These are phyloP conservation scores for Nepenthes alata DNA, from an alignment of 179 eudicot genomes.

Conservation along the genomic window DNA sequence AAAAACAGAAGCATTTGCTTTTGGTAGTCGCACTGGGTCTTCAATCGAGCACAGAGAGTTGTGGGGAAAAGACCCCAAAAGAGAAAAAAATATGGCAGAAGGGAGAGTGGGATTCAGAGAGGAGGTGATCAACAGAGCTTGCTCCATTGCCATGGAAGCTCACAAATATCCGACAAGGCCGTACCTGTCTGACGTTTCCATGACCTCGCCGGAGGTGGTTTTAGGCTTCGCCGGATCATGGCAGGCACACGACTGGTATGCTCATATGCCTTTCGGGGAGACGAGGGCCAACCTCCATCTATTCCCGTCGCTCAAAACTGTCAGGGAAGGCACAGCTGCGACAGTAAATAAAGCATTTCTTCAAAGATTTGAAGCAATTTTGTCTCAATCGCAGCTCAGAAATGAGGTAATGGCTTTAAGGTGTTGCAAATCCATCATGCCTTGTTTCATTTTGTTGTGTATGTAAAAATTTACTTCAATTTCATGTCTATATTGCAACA, in stretches of 20 bases:
- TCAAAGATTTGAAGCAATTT: slow-evolving; percentile 33
- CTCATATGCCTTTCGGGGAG: slow-evolving; percentile 34
- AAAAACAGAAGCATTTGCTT: no score
- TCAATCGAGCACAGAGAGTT: no score
- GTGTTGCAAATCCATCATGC: no score
- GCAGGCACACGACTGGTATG: slow-evolving; percentile 43
- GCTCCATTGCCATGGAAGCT: slow-evolving; percentile 37
- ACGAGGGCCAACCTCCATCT: slow-evolving; percentile 20
- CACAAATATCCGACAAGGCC: slow-evolving; percentile 34
- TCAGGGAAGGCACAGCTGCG: slow-evolving; percentile 40
- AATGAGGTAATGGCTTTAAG: slow-evolving; percentile 35
- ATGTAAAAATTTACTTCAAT: not conserved
- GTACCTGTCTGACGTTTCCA: slow-evolving; percentile 22
- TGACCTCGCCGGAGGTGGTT: slow-evolving; percentile 23
- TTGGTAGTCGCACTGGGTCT: no score
- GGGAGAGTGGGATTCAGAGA: slow-evolving; percentile 29
- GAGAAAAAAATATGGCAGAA: slow-evolving; percentile 15
- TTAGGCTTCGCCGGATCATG: slow-evolving; percentile 55
- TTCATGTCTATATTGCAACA: no score
- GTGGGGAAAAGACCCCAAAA: no score
- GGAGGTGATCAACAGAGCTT: slow-evolving; percentile 45
- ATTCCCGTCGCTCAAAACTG: slow-evolving; percentile 53
- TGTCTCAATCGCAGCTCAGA: slow-evolving; percentile 23
- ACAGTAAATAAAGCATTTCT: slow-evolving; percentile 43
- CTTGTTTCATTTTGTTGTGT: no score